Percentiles rank a stretch among this genome's conserved stretches.
Evolutionary conservation across 306 rosid species (phyloP).

Genomic region (Sesbania bispinosa): DNA sequence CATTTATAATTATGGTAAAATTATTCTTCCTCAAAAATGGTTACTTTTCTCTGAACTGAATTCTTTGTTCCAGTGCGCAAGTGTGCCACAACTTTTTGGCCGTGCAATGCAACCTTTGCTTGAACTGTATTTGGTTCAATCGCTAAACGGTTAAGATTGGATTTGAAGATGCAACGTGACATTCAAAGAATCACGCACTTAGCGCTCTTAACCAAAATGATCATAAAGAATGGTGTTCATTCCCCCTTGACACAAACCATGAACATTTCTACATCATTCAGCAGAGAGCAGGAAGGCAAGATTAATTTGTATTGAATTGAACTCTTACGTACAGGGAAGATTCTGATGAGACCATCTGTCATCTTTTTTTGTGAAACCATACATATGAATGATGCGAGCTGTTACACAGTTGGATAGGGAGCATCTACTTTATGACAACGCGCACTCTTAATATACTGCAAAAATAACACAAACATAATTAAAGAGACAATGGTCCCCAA

Average conservation of each 20-base stretch:
- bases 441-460: background rate
- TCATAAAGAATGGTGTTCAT: background rate
- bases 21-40: no score
- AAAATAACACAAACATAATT: background rate
- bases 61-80: no score
- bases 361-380: background rate
- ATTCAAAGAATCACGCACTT: background rate
- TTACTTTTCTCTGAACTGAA: no score
- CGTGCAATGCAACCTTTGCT: no score
- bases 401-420: background rate
- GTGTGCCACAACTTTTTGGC: no score
- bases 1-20: no score
- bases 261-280: background rate
- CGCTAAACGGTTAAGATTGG: background rate
- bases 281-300: background rate
- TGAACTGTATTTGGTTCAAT: background rate
- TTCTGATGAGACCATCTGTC: background rate
- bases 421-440: conserved; percentile 12
- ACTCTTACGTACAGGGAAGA: background rate
- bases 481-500: conserved; percentile 8
- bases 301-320: background rate
- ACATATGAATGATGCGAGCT: background rate
- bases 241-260: background rate
- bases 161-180: background rate
- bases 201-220: background rate